Evolutionary conservation across 164 flowering plant species (phyloP), one percentile per base, ranked within the genome.

Genomic region (Kingdonia uniflora): DNA sequence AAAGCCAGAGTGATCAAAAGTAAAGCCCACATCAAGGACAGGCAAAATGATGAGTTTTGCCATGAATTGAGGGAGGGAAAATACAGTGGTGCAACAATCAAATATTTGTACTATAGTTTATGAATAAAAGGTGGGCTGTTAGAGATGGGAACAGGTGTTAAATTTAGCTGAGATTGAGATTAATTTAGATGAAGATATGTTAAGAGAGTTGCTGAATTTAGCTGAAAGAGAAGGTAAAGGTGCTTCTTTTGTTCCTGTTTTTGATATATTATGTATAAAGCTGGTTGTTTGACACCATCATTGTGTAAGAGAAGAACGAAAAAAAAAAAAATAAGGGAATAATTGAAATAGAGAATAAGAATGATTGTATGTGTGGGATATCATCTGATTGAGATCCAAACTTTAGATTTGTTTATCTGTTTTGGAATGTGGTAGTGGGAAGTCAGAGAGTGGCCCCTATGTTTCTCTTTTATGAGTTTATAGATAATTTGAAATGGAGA

Each of bases 111-210:
- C 66, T 60, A 53, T 49, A 47, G 56, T 62, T 55, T 40, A 15
- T 24, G 46, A 58, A 57, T 47, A 50, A 45, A 19, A 38, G 57
- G 65, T 57, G 64, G 47, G 58, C 45, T 14, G 37, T 52, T 49
- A 54, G 59, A 65, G 54, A 57, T 66, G 56, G 75, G 77, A 75
- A 74, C 80, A 75, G 33, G 66, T 74, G 82, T 77, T 74, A 74
- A 77, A 70, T 54, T 52, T 56, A 44, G 63, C 42, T 11, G 50
- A 49, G 40, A 50, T 41, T 56, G 12, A 55, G 51, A 57, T 57
- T 61, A 54, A 29, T 55, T 55, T 52, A 51, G n/a, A 55, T 29
- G 53, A 16, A 15, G 23, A 19, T 56, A 47, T 56, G 52, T 29
- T 38, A n/a, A n/a, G 40, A 26, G 38, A 37, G 39, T n/a, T 26